phyloP scores from a whole-genome alignment of 2,329 filamentous ascomycete species.

The Calonectria honghensis region DNA sequence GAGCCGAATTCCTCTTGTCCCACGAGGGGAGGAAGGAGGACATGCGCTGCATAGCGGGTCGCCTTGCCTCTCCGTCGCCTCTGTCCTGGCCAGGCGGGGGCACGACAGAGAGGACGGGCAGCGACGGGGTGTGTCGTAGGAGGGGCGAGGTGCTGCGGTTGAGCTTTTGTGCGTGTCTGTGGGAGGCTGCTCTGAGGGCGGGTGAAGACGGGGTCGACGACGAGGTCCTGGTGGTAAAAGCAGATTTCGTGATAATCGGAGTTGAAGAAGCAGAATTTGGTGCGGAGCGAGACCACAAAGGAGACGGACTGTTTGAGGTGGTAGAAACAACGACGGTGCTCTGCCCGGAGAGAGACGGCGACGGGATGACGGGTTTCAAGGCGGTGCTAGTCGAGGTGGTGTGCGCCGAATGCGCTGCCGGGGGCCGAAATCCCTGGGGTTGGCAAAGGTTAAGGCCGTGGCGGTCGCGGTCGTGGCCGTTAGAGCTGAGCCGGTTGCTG shows the following conservation, averaged over 20 bases:
- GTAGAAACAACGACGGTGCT: constrained; percentile 46
- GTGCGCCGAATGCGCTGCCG: constrained; percentile 26
- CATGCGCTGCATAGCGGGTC: constrained; percentile 65
- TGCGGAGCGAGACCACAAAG: constrained; percentile 44
- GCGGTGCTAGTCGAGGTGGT: constrained; percentile 44
- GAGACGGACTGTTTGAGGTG: constrained; percentile 44
- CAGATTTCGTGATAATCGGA: constrained; percentile 45
- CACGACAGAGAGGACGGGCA: constrained; percentile 57
- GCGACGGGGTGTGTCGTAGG: constrained; percentile 30
- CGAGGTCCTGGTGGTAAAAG: constrained; percentile 41
- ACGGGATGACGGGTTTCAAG: constrained; percentile 50
- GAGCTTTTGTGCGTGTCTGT: constrained; percentile 41
- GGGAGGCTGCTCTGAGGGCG: constrained; percentile 47
- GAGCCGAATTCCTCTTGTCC: constrained; percentile 65
- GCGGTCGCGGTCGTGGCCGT: constrained; percentile 33
- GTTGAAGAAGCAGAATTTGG: constrained; percentile 45
- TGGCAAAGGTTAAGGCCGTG: constrained; percentile 31
- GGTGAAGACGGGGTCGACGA: constrained; percentile 16
- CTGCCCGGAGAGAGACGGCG: constrained; percentile 47
- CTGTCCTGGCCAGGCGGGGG: constrained; percentile 57
- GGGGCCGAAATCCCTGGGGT: constrained; percentile 28
- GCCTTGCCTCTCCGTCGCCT: constrained; percentile 60
- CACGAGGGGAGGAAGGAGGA: constrained; percentile 67
- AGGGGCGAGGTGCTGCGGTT: constrained; percentile 43
- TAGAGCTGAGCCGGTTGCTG: constrained; percentile 12